phyloP scores from a whole-genome alignment of 163 green algal genomes.

The Scenedesmus sp. region DNA sequence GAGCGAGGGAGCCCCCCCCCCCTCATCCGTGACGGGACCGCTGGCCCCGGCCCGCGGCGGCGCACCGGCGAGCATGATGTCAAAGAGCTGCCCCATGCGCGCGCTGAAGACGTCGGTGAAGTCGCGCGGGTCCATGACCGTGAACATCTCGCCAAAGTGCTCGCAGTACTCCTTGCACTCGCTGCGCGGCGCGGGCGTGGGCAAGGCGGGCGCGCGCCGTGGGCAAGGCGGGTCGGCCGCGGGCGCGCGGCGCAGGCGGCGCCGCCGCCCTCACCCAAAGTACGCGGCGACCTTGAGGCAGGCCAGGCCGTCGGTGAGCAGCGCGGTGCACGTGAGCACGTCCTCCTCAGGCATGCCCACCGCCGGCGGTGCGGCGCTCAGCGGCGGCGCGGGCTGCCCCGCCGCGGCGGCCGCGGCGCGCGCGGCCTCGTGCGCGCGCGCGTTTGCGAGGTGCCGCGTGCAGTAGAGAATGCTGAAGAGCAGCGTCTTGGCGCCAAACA shows the following conservation, averaged over 20 bases:
- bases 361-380: constrained; percentile 56
- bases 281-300: constrained; percentile 38
- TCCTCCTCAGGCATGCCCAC: constrained; percentile 58
- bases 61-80: constrained; percentile 45
- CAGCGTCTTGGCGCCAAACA: constrained; percentile 76
- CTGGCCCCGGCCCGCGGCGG: too few species aligned
- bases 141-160: constrained; percentile 86
- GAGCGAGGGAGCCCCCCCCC: too few species aligned
- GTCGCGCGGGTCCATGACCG: constrained; percentile 80
- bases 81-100: constrained; percentile 39
- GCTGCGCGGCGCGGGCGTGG: constrained; percentile 26
- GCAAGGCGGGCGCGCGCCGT: too few species aligned
- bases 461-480: constrained; percentile 72
- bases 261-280: constrained; percentile 31
- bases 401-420: constrained; percentile 35
- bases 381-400: constrained; percentile 46
- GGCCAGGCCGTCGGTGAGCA: constrained; percentile 17
- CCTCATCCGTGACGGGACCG: too few species aligned
- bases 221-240: too few species aligned
- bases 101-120: constrained; percentile 86
- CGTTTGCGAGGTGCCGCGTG: constrained; percentile 45
- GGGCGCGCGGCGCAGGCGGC: too few species aligned
- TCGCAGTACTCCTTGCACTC: constrained; percentile 75
- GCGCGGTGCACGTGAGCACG: constrained; percentile 44
- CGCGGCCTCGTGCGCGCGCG: constrained; percentile 32